These are phyloP conservation scores for Zelopaecilomyces penicillatus DNA, from an alignment of 2,329 filamentous ascomycete species.

Conservation along the genomic window DNA sequence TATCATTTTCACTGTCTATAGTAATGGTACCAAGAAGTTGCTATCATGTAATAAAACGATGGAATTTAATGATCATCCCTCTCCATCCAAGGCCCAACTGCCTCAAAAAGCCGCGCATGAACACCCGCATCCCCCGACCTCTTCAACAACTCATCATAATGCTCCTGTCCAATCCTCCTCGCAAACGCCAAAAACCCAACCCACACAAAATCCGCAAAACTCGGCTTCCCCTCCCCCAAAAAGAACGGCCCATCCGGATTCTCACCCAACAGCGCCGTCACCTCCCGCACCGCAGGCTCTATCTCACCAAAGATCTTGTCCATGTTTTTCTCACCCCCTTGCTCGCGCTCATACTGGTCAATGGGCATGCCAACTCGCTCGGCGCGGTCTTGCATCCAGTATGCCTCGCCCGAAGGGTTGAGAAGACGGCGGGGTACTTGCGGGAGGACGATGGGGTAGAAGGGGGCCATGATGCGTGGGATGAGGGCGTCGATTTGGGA, in stretches of 20 bases:
- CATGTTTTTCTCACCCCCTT: constrained; percentile 33
- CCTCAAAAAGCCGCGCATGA: constrained; percentile 33
- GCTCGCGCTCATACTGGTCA: constrained; percentile 36
- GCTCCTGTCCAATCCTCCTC: constrained; percentile 24
- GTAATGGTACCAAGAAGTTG: no score
- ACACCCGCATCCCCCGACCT: constrained; percentile 27
- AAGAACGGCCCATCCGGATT: constrained; percentile 53
- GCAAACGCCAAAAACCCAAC: constrained; percentile 38
- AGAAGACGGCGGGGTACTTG: constrained; percentile 44
- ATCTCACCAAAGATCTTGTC: constrained; percentile 37
- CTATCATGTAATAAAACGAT: no score
- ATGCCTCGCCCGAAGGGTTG: constrained; percentile 38
- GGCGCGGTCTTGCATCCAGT: constrained; percentile 47
- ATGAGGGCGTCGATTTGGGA: constrained; percentile 35
- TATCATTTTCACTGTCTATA: no score
- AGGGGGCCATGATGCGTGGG: constrained; percentile 16
- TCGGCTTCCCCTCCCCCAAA: constrained; percentile 40
- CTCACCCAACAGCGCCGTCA: constrained; percentile 43
- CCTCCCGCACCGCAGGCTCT: constrained; percentile 23
- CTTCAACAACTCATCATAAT: constrained; percentile 27
- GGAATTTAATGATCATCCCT: constrained; percentile 25
- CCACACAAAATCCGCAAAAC: constrained; percentile 52
- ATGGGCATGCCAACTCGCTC: constrained; percentile 43
- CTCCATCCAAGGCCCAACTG: constrained; percentile 30
- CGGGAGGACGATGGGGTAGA: constrained; percentile 37